phyloP scores from a whole-genome alignment of 371 early-diverging fungal genomes.

The Dichotomocladium elegans region DNA sequence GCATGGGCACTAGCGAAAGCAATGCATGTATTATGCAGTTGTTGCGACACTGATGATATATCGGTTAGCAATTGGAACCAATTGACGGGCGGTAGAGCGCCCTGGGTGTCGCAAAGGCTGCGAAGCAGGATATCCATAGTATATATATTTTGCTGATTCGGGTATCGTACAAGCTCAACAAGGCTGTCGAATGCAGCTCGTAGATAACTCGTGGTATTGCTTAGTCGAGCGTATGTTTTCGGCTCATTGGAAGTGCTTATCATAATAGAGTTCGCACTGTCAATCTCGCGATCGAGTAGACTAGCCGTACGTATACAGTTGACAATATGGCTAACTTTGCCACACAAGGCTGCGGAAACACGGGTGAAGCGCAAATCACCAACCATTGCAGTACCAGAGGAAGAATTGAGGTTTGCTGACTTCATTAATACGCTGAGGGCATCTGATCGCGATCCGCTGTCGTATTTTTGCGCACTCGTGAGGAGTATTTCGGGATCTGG shows the following conservation, averaged over 20 bases:
- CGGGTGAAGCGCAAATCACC: slow-evolving; percentile 38
- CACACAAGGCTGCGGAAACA: slow-evolving; percentile 34
- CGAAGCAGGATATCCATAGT: slow-evolving; percentile 12
- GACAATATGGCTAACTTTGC: slow-evolving; percentile 21
- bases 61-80: slow-evolving; percentile 47
- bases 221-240: slow-evolving; percentile 43
- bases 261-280: not conserved
- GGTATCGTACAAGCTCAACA: not conserved
- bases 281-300: not conserved
- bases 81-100: slow-evolving; percentile 57
- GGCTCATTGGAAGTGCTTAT: slow-evolving; percentile 39
- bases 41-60: slow-evolving; percentile 22
- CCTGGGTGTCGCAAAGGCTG: slow-evolving; percentile 29
- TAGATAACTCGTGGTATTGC: slow-evolving; percentile 48
- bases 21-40: slow-evolving; percentile 22
- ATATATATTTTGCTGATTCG: not conserved
- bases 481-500: slow-evolving; percentile 7
- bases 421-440: slow-evolving; percentile 16
- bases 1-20: slow-evolving; percentile 49
- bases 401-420: slow-evolving; percentile 17
- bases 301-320: slow-evolving; percentile 4
- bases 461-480: slow-evolving; percentile 18
- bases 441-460: slow-evolving; percentile 6
- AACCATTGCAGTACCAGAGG: slow-evolving; percentile 6
- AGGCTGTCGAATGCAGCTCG: slow-evolving; percentile 46